These are phyloP conservation scores for Aspergillus alliaceus DNA, from an alignment of 2,329 filamentous ascomycete genomes.

Conservation along the genomic window DNA sequence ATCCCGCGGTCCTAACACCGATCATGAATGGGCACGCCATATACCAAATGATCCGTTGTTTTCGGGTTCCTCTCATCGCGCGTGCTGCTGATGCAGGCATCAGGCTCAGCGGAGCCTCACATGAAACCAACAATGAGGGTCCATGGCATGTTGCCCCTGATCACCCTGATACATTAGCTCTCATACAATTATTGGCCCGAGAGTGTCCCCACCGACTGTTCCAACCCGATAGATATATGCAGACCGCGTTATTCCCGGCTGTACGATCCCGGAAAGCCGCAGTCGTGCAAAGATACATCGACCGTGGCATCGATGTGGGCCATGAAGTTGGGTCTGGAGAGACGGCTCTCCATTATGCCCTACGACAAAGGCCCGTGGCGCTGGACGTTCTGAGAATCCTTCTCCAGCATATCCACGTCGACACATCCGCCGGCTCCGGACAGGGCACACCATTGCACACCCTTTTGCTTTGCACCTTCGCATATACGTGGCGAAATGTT, in stretches of 20 bases:
- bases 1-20: not conserved
- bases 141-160: not conserved
- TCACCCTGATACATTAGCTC: not conserved
- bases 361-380: not conserved
- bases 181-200: not conserved
- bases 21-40: not conserved
- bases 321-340: not conserved
- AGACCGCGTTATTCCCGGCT: not conserved
- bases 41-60: not conserved
- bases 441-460: not conserved
- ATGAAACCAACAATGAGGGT: not conserved
- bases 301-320: not conserved
- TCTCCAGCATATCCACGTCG: not conserved
- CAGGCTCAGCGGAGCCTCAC: not conserved
- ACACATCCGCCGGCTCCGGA: no score
- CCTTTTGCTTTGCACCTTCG: not conserved
- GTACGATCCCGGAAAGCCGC: not conserved
- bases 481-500: not conserved
- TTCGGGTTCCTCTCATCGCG: not conserved
- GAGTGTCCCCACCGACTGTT: not conserved
- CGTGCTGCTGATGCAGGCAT: not conserved
- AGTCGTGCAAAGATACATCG: not conserved
- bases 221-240: not conserved
- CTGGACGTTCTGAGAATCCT: not conserved
- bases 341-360: not conserved